Percentiles rank a stretch among this genome's conserved stretches.
Conservation (phyloP, 1,284 basidiomycete genomes). For the Ceratobasidium sp. region DNA sequence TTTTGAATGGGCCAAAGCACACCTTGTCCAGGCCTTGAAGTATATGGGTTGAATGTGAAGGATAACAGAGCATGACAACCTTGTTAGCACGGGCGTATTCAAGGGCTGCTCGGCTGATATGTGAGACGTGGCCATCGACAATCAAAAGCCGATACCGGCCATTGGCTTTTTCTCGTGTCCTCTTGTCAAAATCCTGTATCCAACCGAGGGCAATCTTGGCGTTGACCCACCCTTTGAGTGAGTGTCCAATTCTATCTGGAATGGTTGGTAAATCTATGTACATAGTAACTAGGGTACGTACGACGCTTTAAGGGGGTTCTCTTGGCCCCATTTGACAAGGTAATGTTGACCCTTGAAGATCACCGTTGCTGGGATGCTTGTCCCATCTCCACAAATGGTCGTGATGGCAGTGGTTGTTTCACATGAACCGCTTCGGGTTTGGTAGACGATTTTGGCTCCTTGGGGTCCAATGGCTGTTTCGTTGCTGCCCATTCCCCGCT, state of each 20-base stretch:
- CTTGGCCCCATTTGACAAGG: slow-evolving; percentile 53
- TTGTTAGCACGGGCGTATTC: slow-evolving; percentile 54
- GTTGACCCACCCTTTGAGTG: slow-evolving; percentile 54
- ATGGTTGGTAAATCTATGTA: not conserved
- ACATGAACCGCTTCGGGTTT: slow-evolving; percentile 52
- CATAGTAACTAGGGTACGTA: slow-evolving; percentile 1
- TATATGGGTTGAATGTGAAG: slow-evolving; percentile 54
- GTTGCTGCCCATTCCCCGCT: slow-evolving; percentile 50
- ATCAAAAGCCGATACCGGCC: slow-evolving; percentile 55
- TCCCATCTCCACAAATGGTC: slow-evolving; percentile 58
- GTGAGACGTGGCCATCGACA: slow-evolving; percentile 60
- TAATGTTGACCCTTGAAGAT: slow-evolving; percentile 59
- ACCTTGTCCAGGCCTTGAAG: slow-evolving; percentile 49
- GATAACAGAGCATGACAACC: slow-evolving; percentile 59
- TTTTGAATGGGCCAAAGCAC: slow-evolving; percentile 39
- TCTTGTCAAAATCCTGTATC: slow-evolving; percentile 57
- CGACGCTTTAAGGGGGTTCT: slow-evolving; percentile 44
- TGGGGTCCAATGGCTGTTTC: slow-evolving; percentile 53
- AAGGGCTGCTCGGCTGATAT: slow-evolving; percentile 57
- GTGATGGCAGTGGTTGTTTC: slow-evolving; percentile 58
- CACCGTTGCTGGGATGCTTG: slow-evolving; percentile 53
- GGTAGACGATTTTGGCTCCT: slow-evolving; percentile 56
- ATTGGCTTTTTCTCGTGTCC: slow-evolving; percentile 56
- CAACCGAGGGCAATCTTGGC: slow-evolving; percentile 54
- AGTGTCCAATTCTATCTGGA: slow-evolving; percentile 50